Evolutionary conservation across 768 basidiomycete species (phyloP), one percentile per base, ranked within the genome.

Genomic region (Pleurotus cornucopiae): DNA sequence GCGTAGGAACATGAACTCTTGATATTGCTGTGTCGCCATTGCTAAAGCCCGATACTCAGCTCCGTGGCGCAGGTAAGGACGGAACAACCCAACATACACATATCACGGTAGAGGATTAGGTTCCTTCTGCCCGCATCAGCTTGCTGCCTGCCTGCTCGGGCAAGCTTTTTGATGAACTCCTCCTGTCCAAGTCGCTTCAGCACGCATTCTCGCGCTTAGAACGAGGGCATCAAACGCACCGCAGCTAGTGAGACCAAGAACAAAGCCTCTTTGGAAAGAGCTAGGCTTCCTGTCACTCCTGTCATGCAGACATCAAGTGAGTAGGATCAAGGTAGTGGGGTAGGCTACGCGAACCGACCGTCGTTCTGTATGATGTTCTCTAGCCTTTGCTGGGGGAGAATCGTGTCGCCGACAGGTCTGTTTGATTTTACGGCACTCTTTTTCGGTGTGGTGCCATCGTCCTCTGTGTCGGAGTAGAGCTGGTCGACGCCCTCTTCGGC

Each of bases 361-460:
- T 93, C 89, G 11, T 88, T 85, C 63, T 91, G 84, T 41, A 91
- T 74, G 62, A 93, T 91, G 64, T 81, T 86, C 69, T 92, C 88
- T 40, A 94, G 67, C 60, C 83, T 80, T 39, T 79, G 68, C 37
- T 81, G 72, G 13, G 91, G 90, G 34, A 93, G 71, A 2, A 88
- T 69, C 4, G 83, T 84, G 45, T 86, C 63, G 48, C 64, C 65
- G 12, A 59, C 54, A 14, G 59, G 38, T 3, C 65, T 59, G 6
- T 65, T 66, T 61, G 69, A 70, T 52, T 66, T 67, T 30, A 64
- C 45, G 21, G 61, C 54, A 34, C 26, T 46, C 46, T 40, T 57
- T 13, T 47, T 51, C 11, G 46, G 18, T 49, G 39, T 51, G 47
- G 39, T 66, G 1, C 67, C 64, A 34, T 76, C 76, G 20, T 71